phyloP scores from a whole-genome alignment of 2,329 filamentous ascomycete genomes.

The Domatiomyces catenatus region DNA sequence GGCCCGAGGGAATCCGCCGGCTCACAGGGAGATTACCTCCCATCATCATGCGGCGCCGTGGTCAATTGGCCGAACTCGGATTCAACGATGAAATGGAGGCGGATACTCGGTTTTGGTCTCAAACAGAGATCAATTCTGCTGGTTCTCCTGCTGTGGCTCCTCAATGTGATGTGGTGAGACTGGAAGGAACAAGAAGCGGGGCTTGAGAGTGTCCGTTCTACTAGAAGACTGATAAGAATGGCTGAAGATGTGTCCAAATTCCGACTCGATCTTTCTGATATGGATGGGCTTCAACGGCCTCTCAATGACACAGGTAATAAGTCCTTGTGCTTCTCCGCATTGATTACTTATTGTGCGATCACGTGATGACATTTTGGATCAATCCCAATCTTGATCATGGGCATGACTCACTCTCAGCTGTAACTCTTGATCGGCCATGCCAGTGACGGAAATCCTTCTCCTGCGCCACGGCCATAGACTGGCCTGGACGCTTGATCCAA shows the following conservation, averaged over 20 bases:
- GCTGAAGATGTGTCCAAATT: too few species aligned
- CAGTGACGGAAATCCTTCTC: slow-evolving; percentile 16
- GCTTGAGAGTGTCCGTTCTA: neutral
- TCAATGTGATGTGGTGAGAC: neutral
- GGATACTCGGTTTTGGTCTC: neutral
- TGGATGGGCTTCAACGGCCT: too few species aligned
- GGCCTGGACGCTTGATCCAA: slow-evolving; percentile 71
- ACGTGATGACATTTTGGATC: neutral
- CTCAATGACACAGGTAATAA: too few species aligned
- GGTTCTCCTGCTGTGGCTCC: neutral
- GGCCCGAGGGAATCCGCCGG: neutral
- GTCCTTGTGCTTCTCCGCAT: too few species aligned
- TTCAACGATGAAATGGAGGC: neutral
- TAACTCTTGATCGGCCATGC: slow-evolving; percentile 9
- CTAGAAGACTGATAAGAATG: too few species aligned
- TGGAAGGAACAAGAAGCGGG: neutral
- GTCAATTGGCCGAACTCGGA: neutral
- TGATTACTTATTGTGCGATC: neutral
- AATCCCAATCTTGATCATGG: neutral
- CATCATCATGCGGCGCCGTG: neutral
- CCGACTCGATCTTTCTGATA: too few species aligned
- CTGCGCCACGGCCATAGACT: slow-evolving; percentile 48
- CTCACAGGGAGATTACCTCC: neutral
- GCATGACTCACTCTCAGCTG: neutral
- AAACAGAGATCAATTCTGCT: neutral